Conservation (phyloP, 179 eudicot species). For the Beta corolliflora region DNA sequence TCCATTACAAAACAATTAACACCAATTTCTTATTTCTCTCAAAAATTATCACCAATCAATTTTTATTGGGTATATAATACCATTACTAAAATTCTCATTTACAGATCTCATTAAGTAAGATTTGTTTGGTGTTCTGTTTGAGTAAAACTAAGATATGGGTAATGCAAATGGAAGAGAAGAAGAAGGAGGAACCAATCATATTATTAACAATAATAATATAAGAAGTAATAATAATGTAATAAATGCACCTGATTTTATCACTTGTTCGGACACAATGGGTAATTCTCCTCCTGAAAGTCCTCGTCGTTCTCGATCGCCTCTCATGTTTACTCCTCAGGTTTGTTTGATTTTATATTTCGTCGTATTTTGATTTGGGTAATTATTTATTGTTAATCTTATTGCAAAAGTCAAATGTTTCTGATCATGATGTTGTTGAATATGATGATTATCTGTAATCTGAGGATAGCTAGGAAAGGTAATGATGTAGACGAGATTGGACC, state of each 20-base stretch:
- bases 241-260: conserved; percentile 19
- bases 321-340: conserved; percentile 69
- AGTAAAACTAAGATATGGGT: conserved; percentile 34
- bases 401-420: not conserved
- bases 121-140: not conserved
- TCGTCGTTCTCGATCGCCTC: conserved; percentile 51
- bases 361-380: not conserved
- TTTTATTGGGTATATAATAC: no score
- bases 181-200: conserved; percentile 1
- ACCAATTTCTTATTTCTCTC: not conserved
- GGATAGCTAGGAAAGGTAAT: no score
- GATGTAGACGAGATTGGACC: no score
- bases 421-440: not conserved
- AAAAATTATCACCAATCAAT: not conserved
- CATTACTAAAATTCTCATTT: no score
- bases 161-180: conserved; percentile 56
- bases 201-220: no score
- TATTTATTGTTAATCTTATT: not conserved
- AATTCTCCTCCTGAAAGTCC: conserved; percentile 58
- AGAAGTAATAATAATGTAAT: not conserved
- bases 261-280: conserved; percentile 44
- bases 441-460: not conserved
- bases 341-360: not conserved
- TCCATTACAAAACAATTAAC: not conserved
- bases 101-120: not conserved